Percentiles rank a stretch among this genome's conserved stretches.
Evolutionary conservation across 2,329 filamentous ascomycete genomes (phyloP).

Genomic region (Neopestalotiopsis sp.): DNA sequence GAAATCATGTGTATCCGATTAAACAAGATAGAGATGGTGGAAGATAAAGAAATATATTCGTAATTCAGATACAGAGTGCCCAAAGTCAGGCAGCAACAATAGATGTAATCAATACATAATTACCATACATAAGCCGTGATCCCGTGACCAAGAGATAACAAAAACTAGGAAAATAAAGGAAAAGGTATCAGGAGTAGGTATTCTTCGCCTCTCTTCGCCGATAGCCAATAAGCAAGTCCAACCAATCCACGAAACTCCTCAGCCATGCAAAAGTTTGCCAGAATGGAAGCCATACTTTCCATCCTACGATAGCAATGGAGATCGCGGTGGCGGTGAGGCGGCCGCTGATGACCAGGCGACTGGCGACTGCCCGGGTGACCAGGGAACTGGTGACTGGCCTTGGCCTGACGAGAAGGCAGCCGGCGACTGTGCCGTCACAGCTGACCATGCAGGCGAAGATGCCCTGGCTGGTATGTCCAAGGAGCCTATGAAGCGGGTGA

Average conservation of each 20-base stretch:
- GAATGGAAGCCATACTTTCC: neutral
- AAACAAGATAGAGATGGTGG: neutral
- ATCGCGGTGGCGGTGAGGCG: neutral
- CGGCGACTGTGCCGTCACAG: neutral
- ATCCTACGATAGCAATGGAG: neutral
- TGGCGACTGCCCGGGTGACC: neutral
- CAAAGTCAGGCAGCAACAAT: neutral
- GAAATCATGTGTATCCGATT: neutral
- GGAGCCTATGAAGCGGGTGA: conserved; percentile 1
- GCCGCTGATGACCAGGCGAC: neutral
- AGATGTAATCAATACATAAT: conserved; percentile 2
- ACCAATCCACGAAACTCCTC: neutral
- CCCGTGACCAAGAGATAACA: neutral
- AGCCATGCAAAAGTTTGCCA: neutral
- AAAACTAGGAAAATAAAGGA: neutral
- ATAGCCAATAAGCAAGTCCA: neutral
- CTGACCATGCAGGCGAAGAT: neutral
- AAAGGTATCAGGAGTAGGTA: neutral
- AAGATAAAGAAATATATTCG: neutral
- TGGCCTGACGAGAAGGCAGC: neutral
- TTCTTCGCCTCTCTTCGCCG: neutral
- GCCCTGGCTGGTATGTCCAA: neutral
- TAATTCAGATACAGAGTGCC: conserved; percentile 1
- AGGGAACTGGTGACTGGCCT: neutral
- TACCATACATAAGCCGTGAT: conserved; percentile 2